A percentile compares a stretch with the other conserved stretches of the same genome.
These are phyloP conservation scores for Colletotrichum trifolii DNA, from an alignment of 2,329 filamentous ascomycete genomes.

Conservation along the genomic window DNA sequence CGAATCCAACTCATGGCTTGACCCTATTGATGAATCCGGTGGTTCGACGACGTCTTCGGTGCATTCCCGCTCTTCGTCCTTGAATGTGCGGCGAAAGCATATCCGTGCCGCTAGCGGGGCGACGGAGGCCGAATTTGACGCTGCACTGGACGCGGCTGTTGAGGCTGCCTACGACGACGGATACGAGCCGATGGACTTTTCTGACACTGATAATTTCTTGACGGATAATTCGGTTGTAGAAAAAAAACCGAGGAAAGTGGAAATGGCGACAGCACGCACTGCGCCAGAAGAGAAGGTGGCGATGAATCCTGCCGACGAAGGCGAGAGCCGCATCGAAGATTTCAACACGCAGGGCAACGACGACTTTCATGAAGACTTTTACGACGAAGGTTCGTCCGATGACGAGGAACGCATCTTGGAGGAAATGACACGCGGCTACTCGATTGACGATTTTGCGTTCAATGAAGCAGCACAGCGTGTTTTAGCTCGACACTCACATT, in stretches of 20 bases:
- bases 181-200: slow-evolving; percentile 75
- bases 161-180: slow-evolving; percentile 96
- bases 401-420: slow-evolving; percentile 85
- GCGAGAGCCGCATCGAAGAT: slow-evolving; percentile 40
- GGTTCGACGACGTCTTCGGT: slow-evolving; percentile 83
- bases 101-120: slow-evolving; percentile 75
- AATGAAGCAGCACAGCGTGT: slow-evolving; percentile 11
- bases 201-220: slow-evolving; percentile 41
- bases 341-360: slow-evolving; percentile 55
- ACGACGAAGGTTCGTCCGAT: slow-evolving; percentile 72
- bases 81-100: slow-evolving; percentile 75
- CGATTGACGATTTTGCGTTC: slow-evolving; percentile 77
- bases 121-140: slow-evolving; percentile 92
- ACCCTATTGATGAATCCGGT: slow-evolving; percentile 91
- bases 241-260: slow-evolving; percentile 73
- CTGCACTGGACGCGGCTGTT: slow-evolving; percentile 92
- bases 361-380: slow-evolving; percentile 61
- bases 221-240: slow-evolving; percentile 50
- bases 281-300: slow-evolving; percentile 78
- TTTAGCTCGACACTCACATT: slow-evolving; percentile 84
- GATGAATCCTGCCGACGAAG: slow-evolving; percentile 45
- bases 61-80: slow-evolving; percentile 81
- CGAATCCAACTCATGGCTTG: slow-evolving; percentile 91
- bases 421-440: slow-evolving; percentile 86
- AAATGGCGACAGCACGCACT: slow-evolving; percentile 80